Evolutionary conservation across 495 filamentous ascomycete species (phyloP), one percentile per base, ranked within the genome.

Genomic region (Lepidopterella palustris): DNA sequence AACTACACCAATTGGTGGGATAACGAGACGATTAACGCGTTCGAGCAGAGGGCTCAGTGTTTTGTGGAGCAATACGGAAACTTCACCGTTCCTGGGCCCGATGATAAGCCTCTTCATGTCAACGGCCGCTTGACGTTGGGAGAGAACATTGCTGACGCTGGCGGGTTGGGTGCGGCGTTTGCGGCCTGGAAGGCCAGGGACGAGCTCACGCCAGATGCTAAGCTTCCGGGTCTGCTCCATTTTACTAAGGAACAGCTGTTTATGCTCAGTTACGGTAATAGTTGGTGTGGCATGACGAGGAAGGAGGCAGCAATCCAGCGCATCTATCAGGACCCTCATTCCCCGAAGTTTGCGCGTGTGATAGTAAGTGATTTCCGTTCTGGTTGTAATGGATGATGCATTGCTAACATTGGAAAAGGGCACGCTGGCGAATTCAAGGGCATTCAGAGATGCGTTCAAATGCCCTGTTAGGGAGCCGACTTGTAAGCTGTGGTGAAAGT

Each of bases 131-230:
- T 85, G 25, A 90, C 87, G 0, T 75, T 88, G 3, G 86, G 84
- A 20, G 87, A 90, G 75, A 89, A 89, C 65, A 87, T 90, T 53
- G 85, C 87, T 3, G 87, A 90, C 69, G 86, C 86, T 1, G 87
- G 86, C 29, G 87, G 87, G 5, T 64, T 91, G 20, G 74, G 77
- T 26, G 84, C 84, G 1, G 76, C 84, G 1, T 90, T 82, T 62
- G 76, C 78, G 9, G 84, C 86, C 0, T 90, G 87, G 87, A 80
- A 83, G 68, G 77, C 78, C 59, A 79, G 76, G 2, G 79, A 78
- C 25, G 76, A 72, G 23, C 66, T 73, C 3, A 76, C 73, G n/a
- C 74, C 82, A 3, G 82, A 84, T 58, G 68, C 78, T 60, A 66
- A 76, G 39, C 75, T 90, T 0, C 87, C 87, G 0, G 87, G 87